A percentile compares a stretch with the other conserved stretches of the same genome.
phyloP scores from a whole-genome alignment of 345 rosid species.

The Dipteronia sinensis region DNA sequence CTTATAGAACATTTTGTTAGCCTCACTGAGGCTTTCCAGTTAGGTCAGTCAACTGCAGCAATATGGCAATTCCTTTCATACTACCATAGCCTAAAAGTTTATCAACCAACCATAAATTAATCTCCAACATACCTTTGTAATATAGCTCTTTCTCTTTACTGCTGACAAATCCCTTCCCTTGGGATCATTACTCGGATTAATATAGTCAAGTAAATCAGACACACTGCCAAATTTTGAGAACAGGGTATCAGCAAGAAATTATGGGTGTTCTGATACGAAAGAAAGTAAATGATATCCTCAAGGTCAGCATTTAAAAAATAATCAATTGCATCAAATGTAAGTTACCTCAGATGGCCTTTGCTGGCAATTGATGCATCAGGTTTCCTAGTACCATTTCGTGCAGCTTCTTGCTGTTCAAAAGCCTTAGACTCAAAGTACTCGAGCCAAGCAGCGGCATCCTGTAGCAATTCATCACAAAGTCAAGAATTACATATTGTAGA shows the following conservation, averaged over 20 bases:
- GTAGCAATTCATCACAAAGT: constrained; percentile 33
- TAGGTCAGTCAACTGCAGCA: not conserved
- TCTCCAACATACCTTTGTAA: constrained; percentile 58
- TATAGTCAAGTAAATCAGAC: constrained; percentile 94
- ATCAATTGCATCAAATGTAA: constrained; percentile 13
- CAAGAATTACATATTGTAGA: not conserved
- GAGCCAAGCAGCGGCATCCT: constrained; percentile 99
- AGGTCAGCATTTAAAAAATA: not conserved
- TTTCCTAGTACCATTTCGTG: constrained; percentile 91
- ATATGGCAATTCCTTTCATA: not conserved
- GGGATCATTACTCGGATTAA: constrained; percentile 78
- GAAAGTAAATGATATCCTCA: constrained; percentile 7
- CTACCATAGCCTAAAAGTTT: constrained; percentile 4
- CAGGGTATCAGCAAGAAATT: constrained; percentile 21
- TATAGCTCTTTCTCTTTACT: constrained; percentile 66
- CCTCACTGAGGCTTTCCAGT: not conserved
- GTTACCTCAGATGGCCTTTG: constrained; percentile 97
- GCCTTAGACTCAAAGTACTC: constrained; percentile 98
- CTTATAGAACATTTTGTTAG: not conserved
- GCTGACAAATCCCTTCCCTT: constrained; percentile 68
- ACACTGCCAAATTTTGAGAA: constrained; percentile 60
- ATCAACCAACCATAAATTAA: not conserved
- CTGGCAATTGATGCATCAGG: constrained; percentile 99
- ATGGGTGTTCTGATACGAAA: not conserved
- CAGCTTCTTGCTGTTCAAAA: constrained; percentile 98